Evolutionary conservation across 345 rosid species (phyloP).

Genomic region (Salix suchowensis): DNA sequence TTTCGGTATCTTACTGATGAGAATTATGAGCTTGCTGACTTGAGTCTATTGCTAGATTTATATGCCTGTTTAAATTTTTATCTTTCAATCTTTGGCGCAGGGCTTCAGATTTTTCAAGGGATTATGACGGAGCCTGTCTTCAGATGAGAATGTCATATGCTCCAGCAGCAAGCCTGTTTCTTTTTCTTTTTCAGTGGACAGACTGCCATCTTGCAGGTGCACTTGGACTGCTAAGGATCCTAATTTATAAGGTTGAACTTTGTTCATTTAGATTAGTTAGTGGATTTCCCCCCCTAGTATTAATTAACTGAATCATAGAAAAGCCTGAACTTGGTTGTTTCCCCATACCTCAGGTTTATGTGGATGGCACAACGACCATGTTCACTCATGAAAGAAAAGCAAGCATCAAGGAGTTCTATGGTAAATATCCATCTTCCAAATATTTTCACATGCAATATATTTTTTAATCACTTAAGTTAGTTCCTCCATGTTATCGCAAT

Average conservation of each 20-base stretch:
- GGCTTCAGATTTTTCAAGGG: constrained; percentile 61
- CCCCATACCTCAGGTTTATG: constrained; percentile 47
- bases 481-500: not conserved
- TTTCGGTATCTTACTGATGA: not conserved
- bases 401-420: constrained; percentile 69
- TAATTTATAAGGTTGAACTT: constrained; percentile 52
- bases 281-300: not conserved
- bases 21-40: not conserved
- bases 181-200: constrained; percentile 67
- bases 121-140: constrained; percentile 62
- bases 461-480: not conserved
- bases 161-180: constrained; percentile 64
- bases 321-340: not conserved
- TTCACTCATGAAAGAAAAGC: constrained; percentile 82
- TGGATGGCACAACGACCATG: constrained; percentile 74
- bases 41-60: not conserved
- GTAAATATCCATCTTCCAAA: constrained; percentile 19
- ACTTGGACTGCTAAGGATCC: constrained; percentile 57
- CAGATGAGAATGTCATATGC: constrained; percentile 77
- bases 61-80: not conserved
- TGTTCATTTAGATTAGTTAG: not conserved
- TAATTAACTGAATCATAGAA: not conserved
- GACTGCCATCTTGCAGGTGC: constrained; percentile 65
- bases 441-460: not conserved
- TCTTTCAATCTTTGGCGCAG: constrained; percentile 25